Evolutionary conservation across 2,329 filamentous ascomycete species (phyloP).

Genomic region (Claviceps lovelessii): DNA sequence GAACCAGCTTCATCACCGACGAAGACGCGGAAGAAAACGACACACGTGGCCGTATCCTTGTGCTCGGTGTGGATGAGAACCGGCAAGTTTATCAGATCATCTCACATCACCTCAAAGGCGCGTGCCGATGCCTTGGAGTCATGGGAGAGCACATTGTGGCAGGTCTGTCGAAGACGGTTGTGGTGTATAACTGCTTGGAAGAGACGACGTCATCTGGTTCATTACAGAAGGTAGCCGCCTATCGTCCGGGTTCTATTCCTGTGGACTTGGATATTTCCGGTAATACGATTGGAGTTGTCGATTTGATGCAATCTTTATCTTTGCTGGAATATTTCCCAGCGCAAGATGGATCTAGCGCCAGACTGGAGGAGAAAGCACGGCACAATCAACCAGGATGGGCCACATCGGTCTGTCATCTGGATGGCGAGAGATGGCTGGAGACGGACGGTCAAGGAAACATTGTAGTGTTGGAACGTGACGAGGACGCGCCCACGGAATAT

Average conservation of each 20-base stretch:
- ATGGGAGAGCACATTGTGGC: conserved; percentile 68
- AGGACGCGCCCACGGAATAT: conserved; percentile 56
- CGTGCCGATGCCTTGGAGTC: conserved; percentile 65
- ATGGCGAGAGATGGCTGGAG: conserved; percentile 62
- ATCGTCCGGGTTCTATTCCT: conserved; percentile 70
- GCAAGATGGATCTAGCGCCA: conserved; percentile 40
- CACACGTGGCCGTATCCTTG: conserved; percentile 58
- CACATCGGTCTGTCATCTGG: conserved; percentile 62
- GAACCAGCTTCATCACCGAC: conserved; percentile 64
- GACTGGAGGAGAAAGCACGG: conserved; percentile 58
- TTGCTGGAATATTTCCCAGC: conserved; percentile 57
- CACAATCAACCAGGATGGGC: conserved; percentile 74
- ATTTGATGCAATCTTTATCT: conserved; percentile 85
- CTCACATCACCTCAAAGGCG: conserved; percentile 57
- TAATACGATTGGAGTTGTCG: conserved; percentile 67
- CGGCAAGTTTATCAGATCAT: conserved; percentile 59
- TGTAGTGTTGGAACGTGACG: conserved; percentile 61
- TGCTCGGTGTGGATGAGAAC: conserved; percentile 69
- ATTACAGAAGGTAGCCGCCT: conserved; percentile 59
- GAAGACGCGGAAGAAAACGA: conserved; percentile 36
- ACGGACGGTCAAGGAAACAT: conserved; percentile 82
- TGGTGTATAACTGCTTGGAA: conserved; percentile 42
- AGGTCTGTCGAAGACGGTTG: conserved; percentile 76
- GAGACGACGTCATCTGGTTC: conserved; percentile 39
- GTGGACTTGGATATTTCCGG: conserved; percentile 64